Evolutionary conservation across 768 basidiomycete genomes (phyloP), one percentile per base, ranked within the genome.

Genomic region (Lentinula sp.): DNA sequence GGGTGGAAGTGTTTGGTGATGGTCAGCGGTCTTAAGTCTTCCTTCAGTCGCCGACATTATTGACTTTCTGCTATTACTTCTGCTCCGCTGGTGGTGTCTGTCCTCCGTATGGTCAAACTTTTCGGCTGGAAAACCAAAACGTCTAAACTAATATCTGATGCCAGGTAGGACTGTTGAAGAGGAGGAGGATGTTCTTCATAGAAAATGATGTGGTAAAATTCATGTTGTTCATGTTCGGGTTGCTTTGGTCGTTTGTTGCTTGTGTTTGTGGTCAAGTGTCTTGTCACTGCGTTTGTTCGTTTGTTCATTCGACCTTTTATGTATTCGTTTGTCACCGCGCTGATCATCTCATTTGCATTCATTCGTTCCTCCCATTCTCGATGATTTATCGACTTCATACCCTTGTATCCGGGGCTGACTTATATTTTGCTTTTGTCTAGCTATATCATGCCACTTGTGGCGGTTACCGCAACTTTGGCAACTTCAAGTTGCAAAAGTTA

Each of bases 111-210:
- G 74, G 69, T 80, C 67, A 82, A 82, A 70, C 71, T 83, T 62
- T 84, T 84, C 62, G 82, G 67, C 15, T 69, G 82, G 67, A 67
- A 79, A 78, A 79, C 81, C 63, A 70, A 76, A 28, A 74, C 81
- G 60, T 72, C 73, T 45, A 65, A 71, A 10, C 69, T 73, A 45
- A 68, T 85, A 42, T 63, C 69, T 15, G 72, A 73, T 39, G 78
- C 78, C 63, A 73, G 84, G 46, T 85, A 35, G 56, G 60, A 6
- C 72, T 70, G 58, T 70, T 79, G 50, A 73, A 70, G 67, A 77
- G 76, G 62, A 64, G 73, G 56, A 72, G 76, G 63, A 59, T 81
- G 16, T 67, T 79, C 39, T 67, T 68, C 13, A 60, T 83, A 7
- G 54, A 71, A 62, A 76, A 73, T 70, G 71, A 62, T 23, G 65